phyloP scores from a whole-genome alignment of 164 flowering plant genomes.

The Liriodendron chinense region DNA sequence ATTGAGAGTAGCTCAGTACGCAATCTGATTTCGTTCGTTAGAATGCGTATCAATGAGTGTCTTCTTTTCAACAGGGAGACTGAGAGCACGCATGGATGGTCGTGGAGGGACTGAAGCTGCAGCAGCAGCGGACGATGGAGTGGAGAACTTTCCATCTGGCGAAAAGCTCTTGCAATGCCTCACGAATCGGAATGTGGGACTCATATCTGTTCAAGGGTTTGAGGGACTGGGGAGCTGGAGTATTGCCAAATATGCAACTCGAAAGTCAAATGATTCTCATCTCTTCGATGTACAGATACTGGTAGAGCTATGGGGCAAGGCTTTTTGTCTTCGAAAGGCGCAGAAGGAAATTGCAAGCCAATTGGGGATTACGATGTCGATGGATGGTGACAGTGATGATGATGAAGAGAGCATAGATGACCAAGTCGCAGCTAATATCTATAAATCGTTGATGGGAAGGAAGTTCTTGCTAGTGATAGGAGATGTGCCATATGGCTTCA shows the following conservation, averaged over 20 bases:
- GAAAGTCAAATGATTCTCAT: not conserved
- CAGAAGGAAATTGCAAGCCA: not conserved
- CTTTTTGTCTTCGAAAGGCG: not conserved
- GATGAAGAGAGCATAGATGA: not conserved
- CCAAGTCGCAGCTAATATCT: not conserved
- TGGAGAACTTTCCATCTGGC: not conserved
- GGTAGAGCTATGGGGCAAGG: not conserved
- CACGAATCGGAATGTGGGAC: not conserved
- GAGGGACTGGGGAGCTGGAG: not conserved
- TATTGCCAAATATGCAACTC: not conserved
- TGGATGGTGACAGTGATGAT: not conserved
- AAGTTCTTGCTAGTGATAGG: not conserved
- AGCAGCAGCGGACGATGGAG: not conserved
- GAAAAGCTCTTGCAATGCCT: not conserved
- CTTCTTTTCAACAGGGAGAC: not conserved
- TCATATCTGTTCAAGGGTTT: not conserved
- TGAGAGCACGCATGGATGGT: not conserved
- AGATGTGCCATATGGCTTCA: not conserved
- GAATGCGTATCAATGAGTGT: not conserved
- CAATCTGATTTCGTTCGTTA: too few relatives aligned
- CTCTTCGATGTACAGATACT: not conserved
- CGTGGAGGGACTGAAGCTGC: not conserved
- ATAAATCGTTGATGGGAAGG: not conserved
- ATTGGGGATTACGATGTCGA: not conserved
- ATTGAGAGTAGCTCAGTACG: too few relatives aligned